These are phyloP conservation scores for Arthroderma uncinatum DNA, from an alignment of 2,329 filamentous ascomycete species.

Conservation along the genomic window DNA sequence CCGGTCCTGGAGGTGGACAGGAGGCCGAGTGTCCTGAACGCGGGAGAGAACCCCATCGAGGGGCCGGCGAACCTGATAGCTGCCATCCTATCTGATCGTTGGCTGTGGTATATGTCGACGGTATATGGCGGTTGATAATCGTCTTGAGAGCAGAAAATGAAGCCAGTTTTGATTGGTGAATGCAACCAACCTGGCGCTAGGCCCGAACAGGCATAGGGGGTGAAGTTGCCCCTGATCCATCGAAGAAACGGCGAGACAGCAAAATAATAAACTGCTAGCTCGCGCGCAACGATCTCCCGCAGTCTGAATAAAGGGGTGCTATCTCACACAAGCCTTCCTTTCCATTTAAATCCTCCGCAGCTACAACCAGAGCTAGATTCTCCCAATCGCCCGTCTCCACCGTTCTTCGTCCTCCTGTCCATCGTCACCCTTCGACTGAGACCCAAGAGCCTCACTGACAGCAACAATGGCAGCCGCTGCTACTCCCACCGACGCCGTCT, in stretches of 20 bases:
- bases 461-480: slow-evolving; percentile 12
- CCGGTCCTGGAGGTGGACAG: not conserved
- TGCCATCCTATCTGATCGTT: not conserved
- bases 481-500: slow-evolving; percentile 41
- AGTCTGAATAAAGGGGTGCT: not conserved
- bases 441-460: not conserved
- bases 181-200: not conserved
- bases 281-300: not conserved
- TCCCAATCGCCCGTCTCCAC: not conserved
- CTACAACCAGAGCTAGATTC: not conserved
- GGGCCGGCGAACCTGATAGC: not conserved
- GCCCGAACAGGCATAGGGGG: not conserved
- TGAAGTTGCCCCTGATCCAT: not conserved
- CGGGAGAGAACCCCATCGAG: slow-evolving; percentile 1
- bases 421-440: too few relatives aligned
- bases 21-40: not conserved
- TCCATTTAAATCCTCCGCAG: not conserved
- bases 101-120: too few relatives aligned
- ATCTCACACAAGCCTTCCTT: not conserved
- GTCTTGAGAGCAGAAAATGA: too few relatives aligned
- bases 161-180: not conserved
- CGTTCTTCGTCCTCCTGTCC: too few relatives aligned
- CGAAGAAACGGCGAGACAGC: not conserved
- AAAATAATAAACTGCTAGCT: not conserved
- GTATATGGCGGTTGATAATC: too few relatives aligned